A percentile compares a stretch with the other conserved stretches of the same genome.
Conservation (phyloP, 495 filamentous ascomycete genomes). For the Thozetella sp. region DNA sequence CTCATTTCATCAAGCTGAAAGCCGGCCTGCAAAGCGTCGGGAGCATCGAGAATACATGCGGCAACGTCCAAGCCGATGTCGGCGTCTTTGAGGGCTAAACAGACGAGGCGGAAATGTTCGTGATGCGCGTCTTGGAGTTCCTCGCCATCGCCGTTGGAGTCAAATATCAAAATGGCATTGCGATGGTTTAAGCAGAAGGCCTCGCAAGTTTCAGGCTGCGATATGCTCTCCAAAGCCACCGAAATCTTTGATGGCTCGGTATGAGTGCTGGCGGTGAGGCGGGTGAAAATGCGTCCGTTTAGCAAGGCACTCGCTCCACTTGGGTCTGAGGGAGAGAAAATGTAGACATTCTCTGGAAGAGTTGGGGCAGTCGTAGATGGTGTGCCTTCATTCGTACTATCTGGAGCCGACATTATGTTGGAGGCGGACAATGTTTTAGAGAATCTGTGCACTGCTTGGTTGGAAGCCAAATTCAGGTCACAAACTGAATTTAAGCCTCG, state of each 20-base stretch:
- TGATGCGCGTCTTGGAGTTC: background rate
- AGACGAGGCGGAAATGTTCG: background rate
- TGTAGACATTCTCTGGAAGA: background rate
- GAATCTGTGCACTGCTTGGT: no score
- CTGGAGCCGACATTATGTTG: background rate
- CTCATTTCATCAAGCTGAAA: background rate
- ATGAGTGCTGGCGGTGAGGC: background rate
- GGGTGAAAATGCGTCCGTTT: background rate
- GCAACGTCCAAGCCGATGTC: background rate
- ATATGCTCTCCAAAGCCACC: background rate
- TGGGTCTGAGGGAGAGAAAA: background rate
- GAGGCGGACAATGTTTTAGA: no score
- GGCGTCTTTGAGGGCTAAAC: background rate
- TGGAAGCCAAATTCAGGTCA: no score
- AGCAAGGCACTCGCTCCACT: background rate
- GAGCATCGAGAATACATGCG: background rate
- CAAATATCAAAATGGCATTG: background rate
- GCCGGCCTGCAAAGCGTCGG: background rate
- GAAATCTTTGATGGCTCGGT: background rate
- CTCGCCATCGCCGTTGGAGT: background rate
- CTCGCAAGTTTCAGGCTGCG: background rate
- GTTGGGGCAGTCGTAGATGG: background rate
- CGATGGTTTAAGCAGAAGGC: background rate
- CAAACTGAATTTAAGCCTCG: no score
- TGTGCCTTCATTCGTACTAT: background rate